phyloP scores from a whole-genome alignment of 352 stramenopile species.

The Hyaloperonospora brassicae region DNA sequence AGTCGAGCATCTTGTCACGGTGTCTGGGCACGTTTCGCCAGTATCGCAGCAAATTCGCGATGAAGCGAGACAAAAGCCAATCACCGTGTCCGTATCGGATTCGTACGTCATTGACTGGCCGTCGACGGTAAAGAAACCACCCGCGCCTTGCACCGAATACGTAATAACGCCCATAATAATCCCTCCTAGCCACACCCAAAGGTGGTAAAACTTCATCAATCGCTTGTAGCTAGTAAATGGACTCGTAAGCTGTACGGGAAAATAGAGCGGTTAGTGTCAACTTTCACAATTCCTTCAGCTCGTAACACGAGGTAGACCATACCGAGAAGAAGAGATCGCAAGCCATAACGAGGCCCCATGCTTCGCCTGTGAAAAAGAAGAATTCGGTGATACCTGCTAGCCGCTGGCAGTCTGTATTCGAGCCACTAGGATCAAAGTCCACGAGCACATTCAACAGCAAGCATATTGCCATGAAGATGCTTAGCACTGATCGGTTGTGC shows the following conservation, averaged over 20 bases:
- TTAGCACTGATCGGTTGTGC: constrained; percentile 74
- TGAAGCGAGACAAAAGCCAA: constrained; percentile 79
- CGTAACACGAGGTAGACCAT: constrained; percentile 5
- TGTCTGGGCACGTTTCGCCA: constrained; percentile 31
- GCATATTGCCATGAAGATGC: constrained; percentile 80
- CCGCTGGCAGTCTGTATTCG: constrained; percentile 48
- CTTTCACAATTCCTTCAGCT: background rate
- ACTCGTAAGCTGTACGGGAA: constrained; percentile 48
- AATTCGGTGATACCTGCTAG: constrained; percentile 84
- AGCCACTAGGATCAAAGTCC: constrained; percentile 59
- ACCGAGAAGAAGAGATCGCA: constrained; percentile 84
- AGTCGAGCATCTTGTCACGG: constrained; percentile 33
- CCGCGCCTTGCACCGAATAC: constrained; percentile 51
- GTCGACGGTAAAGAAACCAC: constrained; percentile 82
- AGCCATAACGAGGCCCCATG: constrained; percentile 83
- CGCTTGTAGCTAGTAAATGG: constrained; percentile 87
- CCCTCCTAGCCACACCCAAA: constrained; percentile 78
- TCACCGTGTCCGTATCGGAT: constrained; percentile 49
- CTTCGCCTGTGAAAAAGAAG: constrained; percentile 84
- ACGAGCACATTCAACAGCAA: constrained; percentile 79
- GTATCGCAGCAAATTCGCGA: constrained; percentile 72
- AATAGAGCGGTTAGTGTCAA: background rate
- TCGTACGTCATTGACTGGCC: constrained; percentile 74
- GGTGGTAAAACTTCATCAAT: constrained; percentile 84
- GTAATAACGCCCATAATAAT: constrained; percentile 78